Base-by-base conservation (phyloP, 352 stramenopile genomes). In the Phytophthora idaei region DNA sequence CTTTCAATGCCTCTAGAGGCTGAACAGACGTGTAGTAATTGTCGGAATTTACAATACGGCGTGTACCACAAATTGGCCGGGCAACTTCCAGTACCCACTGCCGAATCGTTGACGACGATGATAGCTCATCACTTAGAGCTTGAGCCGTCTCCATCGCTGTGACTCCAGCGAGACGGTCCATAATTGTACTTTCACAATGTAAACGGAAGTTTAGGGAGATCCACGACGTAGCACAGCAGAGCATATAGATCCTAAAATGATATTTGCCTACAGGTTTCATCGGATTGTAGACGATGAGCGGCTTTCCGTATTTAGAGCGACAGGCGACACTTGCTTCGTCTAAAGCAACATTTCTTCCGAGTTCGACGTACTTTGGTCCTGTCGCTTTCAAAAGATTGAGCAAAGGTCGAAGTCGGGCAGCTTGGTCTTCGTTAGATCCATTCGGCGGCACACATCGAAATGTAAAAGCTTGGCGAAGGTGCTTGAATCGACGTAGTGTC, bases 11-110 rank as follows among this genome's bases (percentile, higher is more conserved):
- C 5, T 63, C 31, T 10, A 78, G 56, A 11, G 78, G 52, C n/a
- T 71, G 53, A 17, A 73, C 59, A 2, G 65, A 76, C 0, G 73
- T 81, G 53, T 77, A 81, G 47, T 65, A 81, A 44, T 77, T 76
- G 46, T 76, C 70, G 0, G 49, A 68, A 36, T 78, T 78, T n/a
- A 81, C 50, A 9, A 78, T 61, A 1, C 73, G 57, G 1, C 61
- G 53, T 1, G 62, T 58, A 21, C 14, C 8, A 54, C 67, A 64
- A n/a, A 76, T 32, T 8, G 66, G 69, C 9, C 47, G 52, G 10
- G 44, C 65, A 1, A 81, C 57, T 47, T 81, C 65, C 4, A 77
- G 42, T 27, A 78, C 73, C 34, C 60, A 54, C 36, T 74, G 48
- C n/a, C 73, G 51, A 9, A 67, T 54, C 0, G 29, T n/a, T 5